Evolutionary conservation across 768 basidiomycete species (phyloP).

Genomic region (Termitomyces sp.): DNA sequence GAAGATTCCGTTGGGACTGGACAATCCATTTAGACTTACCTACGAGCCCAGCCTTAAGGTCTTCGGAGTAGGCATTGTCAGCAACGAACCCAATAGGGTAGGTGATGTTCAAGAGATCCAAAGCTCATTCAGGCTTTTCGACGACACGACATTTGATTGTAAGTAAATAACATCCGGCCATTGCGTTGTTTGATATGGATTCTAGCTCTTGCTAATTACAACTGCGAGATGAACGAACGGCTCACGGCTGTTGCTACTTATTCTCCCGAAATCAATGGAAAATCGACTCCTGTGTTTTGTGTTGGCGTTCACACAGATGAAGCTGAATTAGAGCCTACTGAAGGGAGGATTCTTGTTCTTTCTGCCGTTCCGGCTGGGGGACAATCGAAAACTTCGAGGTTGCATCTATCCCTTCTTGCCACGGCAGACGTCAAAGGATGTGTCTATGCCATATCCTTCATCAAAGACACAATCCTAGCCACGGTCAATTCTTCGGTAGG

Average conservation of each 20-base stretch:
- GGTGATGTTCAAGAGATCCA: conserved; percentile 45
- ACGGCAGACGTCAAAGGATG: conserved; percentile 57
- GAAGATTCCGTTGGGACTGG: conserved; percentile 70
- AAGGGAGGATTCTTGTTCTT: conserved; percentile 65
- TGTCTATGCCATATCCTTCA: conserved; percentile 59
- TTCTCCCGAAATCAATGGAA: conserved; percentile 27
- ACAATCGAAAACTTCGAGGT: conserved; percentile 22
- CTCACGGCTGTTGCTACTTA: conserved; percentile 52
- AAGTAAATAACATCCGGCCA: not conserved
- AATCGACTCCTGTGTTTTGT: conserved; percentile 43
- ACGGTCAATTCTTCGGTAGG: conserved; percentile 78
- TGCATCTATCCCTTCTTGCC: conserved; percentile 40
- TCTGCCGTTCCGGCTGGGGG: conserved; percentile 29
- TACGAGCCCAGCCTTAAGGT: conserved; percentile 52
- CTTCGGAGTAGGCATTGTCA: conserved; percentile 67
- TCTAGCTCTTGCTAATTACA: conserved; percentile 47
- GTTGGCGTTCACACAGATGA: conserved; percentile 45
- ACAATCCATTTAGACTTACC: conserved; percentile 68
- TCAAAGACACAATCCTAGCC: conserved; percentile 55
- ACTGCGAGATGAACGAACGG: conserved; percentile 56
- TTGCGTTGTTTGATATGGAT: not conserved
- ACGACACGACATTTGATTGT: conserved; percentile 66
- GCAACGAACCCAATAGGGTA: conserved; percentile 51
- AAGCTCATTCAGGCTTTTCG: conserved; percentile 65
- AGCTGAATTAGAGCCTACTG: conserved; percentile 47